Conservation (phyloP, 2,329 filamentous ascomycete species). For the Nigrospora sphaerica region DNA sequence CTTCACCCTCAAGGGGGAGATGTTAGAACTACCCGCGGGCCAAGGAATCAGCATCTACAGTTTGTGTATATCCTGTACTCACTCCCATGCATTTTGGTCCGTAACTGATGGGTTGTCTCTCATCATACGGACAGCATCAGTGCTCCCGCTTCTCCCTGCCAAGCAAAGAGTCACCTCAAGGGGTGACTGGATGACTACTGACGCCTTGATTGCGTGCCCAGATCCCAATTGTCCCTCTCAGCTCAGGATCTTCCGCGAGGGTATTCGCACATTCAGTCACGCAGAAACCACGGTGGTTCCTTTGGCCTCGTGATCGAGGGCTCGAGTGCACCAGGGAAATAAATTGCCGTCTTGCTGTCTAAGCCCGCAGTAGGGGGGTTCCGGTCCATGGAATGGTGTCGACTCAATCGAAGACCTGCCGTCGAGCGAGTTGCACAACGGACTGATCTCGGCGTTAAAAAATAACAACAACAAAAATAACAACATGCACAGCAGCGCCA, state of each 20-base stretch:
- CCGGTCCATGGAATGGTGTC: no score
- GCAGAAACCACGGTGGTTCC: conserved; percentile 33
- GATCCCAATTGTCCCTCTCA: conserved; percentile 39
- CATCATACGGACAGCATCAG: conserved; percentile 19
- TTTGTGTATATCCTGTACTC: conserved; percentile 23
- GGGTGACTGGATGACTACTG: conserved; percentile 43
- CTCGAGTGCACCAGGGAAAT: not conserved
- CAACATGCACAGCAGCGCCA: no score
- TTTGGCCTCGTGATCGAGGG: not conserved
- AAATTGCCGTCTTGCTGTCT: not conserved
- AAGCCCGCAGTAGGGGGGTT: no score
- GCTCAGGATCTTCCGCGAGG: conserved; percentile 31
- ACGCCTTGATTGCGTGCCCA: conserved; percentile 36
- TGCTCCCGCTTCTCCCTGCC: conserved; percentile 34
- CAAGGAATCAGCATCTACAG: conserved; percentile 44
- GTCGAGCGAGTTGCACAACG: no score
- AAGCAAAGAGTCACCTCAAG: conserved; percentile 34
- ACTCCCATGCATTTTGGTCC: not conserved
- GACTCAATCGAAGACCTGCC: no score
- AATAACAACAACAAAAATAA: no score
- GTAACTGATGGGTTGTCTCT: not conserved
- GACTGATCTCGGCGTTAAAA: no score
- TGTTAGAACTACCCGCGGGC: conserved; percentile 34
- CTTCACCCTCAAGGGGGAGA: conserved; percentile 38
- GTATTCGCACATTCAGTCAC: conserved; percentile 27